Conservation (phyloP, 208 protist species). For the Leishmania martiniquensis region DNA sequence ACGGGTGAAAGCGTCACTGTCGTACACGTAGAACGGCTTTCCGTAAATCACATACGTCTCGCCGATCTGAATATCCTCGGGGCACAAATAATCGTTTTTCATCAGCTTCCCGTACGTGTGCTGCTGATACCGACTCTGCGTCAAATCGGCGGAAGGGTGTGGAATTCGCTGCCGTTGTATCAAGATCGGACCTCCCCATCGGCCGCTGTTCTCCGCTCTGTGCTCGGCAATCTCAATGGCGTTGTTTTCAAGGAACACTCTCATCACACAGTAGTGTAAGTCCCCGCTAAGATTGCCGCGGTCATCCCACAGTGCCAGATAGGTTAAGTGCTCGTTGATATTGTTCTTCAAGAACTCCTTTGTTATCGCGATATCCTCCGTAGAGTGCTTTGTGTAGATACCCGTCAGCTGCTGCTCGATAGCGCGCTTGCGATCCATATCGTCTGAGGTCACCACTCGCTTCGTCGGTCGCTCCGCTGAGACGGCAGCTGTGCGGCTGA, state of each 20-base stretch:
- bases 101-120: constrained; percentile 89
- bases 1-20: constrained; percentile 75
- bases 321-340: constrained; percentile 90
- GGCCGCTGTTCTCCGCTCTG: constrained; percentile 74
- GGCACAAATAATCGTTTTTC: constrained; percentile 82
- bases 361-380: constrained; percentile 81
- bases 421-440: constrained; percentile 87
- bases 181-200: constrained; percentile 63
- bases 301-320: constrained; percentile 91
- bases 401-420: constrained; percentile 86
- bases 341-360: constrained; percentile 86
- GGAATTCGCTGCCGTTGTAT: constrained; percentile 83
- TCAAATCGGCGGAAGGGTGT: constrained; percentile 35
- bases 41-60: constrained; percentile 86
- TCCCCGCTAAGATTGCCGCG: constrained; percentile 82
- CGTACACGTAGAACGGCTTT: constrained; percentile 87
- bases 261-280: constrained; percentile 75
- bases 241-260: constrained; percentile 81
- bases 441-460: constrained; percentile 73
- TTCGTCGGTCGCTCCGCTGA: constrained; percentile 29
- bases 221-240: constrained; percentile 79
- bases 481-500: constrained; percentile 29
- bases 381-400: constrained; percentile 91
- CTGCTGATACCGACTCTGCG: constrained; percentile 69
- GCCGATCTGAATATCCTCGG: constrained; percentile 81